Percentiles rank a stretch among this genome's conserved stretches.
Evolutionary conservation across 78 protist species (phyloP).

Genomic region (Dictyostelium brefeldianum): DNA sequence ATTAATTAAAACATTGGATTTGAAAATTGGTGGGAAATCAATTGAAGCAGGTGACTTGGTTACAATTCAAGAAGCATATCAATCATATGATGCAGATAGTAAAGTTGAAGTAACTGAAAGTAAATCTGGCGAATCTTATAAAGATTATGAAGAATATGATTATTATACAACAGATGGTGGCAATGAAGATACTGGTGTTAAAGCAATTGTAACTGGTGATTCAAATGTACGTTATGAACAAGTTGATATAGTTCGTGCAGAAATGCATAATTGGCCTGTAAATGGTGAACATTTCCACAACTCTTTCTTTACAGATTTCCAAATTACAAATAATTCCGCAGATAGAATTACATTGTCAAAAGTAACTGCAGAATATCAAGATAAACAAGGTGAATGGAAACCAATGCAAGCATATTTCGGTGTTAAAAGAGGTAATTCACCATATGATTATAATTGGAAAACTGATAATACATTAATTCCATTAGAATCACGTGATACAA

Average conservation of each 20-base stretch:
- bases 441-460: conserved; percentile 43
- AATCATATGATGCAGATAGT: not conserved
- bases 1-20: not conserved
- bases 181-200: conserved; percentile 1
- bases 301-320: conserved; percentile 59
- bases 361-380: conserved; percentile 45
- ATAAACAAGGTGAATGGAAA: conserved; percentile 38
- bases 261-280: not conserved
- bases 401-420: conserved; percentile 38
- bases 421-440: not conserved
- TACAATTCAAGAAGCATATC: conserved; percentile 36
- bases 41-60: conserved; percentile 10
- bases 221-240: conserved; percentile 43
- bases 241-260: conserved; percentile 25
- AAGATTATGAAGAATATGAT: conserved; percentile 23
- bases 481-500: conserved; percentile 25
- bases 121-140: conserved; percentile 26
- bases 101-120: not conserved
- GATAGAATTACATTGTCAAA: conserved; percentile 39
- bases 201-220: conserved; percentile 27
- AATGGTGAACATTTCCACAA: not conserved
- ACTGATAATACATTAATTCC: conserved; percentile 13
- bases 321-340: conserved; percentile 35
- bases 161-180: conserved; percentile 37
- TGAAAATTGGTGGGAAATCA: not conserved